These are phyloP conservation scores for Silene conica DNA, from an alignment of 148 eudicot species.

Conservation along the genomic window DNA sequence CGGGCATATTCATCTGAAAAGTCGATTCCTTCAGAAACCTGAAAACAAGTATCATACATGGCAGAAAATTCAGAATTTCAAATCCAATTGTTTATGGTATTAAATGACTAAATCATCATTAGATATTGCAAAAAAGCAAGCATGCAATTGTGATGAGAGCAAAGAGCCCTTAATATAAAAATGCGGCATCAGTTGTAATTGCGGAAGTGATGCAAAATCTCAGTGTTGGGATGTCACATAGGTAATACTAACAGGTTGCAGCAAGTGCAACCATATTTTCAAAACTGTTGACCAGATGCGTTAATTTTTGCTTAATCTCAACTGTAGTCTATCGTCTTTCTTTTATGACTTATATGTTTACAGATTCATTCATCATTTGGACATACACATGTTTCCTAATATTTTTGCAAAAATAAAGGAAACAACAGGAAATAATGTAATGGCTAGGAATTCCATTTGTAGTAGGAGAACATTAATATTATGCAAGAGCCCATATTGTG, in stretches of 20 bases:
- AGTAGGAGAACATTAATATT: not conserved
- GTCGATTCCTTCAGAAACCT: slow-evolving; percentile 99
- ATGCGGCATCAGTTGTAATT: not conserved
- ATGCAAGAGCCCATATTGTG: slow-evolving; percentile 2
- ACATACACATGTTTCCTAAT: not conserved
- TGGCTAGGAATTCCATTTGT: too few species aligned
- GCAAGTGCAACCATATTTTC: not conserved
- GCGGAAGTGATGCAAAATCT: not conserved
- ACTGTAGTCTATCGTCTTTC: not conserved
- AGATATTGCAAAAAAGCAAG: not conserved
- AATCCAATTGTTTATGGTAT: not conserved
- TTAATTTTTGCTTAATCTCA: not conserved
- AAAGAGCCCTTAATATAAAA: not conserved
- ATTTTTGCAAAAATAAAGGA: not conserved
- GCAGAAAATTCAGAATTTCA: not conserved
- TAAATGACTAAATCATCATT: not conserved
- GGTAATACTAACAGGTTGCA: too few species aligned
- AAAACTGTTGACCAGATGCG: not conserved
- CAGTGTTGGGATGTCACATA: not conserved
- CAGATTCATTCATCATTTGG: not conserved
- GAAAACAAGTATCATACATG: slow-evolving; percentile 15
- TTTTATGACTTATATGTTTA: not conserved
- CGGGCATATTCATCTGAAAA: slow-evolving; percentile 96
- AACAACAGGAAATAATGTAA: too few species aligned
- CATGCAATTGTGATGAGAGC: not conserved